Evolutionary conservation across 2,329 filamentous ascomycete species (phyloP).

Genomic region (Fusarium algeriense): DNA sequence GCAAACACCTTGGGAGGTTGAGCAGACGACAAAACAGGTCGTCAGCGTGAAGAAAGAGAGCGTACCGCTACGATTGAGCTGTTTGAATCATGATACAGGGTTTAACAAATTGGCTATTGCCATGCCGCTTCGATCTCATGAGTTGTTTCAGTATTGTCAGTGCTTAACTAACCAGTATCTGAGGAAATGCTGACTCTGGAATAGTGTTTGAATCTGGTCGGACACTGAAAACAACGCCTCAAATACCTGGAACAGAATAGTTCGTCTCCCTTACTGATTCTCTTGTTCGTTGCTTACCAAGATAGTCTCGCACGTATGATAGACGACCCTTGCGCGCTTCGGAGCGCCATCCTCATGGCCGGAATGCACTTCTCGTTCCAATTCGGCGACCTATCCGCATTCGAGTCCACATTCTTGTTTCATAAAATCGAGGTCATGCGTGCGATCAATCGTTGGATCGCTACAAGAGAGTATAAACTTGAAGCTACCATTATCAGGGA

Average conservation of each 20-base stretch:
- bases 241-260: not conserved
- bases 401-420: slow-evolving; percentile 15
- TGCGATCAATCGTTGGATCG: slow-evolving; percentile 16
- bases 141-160: slow-evolving; percentile 25
- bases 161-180: accelerated
- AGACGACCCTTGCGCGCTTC: slow-evolving; percentile 1
- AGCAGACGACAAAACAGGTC: not conserved
- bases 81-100: not conserved
- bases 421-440: slow-evolving; percentile 22
- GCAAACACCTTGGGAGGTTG: slow-evolving; percentile 12
- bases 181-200: not conserved
- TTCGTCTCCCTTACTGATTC: not conserved
- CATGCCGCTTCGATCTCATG: slow-evolving; percentile 22
- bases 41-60: not conserved
- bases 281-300: not conserved
- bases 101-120: slow-evolving; percentile 13
- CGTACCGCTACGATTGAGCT: not conserved
- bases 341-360: slow-evolving; percentile 9
- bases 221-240: not conserved
- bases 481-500: slow-evolving; percentile 5
- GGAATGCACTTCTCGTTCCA: slow-evolving; percentile 27
- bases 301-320: not conserved
- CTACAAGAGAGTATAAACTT: not conserved
- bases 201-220: slow-evolving; percentile 5
- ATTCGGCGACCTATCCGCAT: not conserved